Percentiles rank a stretch among this genome's conserved stretches.
Evolutionary conservation across 2,329 filamentous ascomycete genomes (phyloP).

Genomic region (Plectosphaerella cucumerina): DNA sequence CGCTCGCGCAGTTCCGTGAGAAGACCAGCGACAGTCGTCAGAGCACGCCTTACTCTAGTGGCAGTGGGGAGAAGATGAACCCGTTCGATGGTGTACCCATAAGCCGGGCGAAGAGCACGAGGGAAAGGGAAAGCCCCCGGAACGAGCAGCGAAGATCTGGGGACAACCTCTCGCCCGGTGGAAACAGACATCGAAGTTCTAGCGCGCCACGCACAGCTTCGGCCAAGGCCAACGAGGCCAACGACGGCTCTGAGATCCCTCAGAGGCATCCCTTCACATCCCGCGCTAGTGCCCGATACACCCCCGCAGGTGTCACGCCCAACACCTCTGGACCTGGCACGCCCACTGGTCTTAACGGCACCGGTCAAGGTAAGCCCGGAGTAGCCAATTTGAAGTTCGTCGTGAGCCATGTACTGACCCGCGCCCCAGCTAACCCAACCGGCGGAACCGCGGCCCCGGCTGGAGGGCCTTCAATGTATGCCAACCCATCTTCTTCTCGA

Average conservation of each 20-base stretch:
- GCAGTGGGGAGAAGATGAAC: constrained; percentile 55
- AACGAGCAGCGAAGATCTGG: constrained; percentile 15
- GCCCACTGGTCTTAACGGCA: constrained; percentile 5
- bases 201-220: constrained; percentile 21
- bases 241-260: constrained; percentile 1
- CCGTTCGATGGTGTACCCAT: constrained; percentile 45
- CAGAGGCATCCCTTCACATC: constrained; percentile 10
- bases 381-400: background rate
- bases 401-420: too few species aligned
- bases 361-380: constrained; percentile 3
- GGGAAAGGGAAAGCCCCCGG: constrained; percentile 32
- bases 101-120: constrained; percentile 42
- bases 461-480: constrained; percentile 45
- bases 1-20: constrained; percentile 43
- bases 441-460: constrained; percentile 10
- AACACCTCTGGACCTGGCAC: background rate
- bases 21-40: constrained; percentile 42
- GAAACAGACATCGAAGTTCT: constrained; percentile 23
- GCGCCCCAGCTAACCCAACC: constrained; percentile 1
- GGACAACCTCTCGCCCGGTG: constrained; percentile 13
- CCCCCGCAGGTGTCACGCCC: constrained; percentile 3
- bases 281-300: constrained; percentile 12
- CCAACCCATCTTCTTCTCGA: constrained; percentile 5
- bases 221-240: background rate
- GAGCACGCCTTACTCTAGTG: constrained; percentile 52